phyloP scores from a whole-genome alignment of 768 basidiomycete species.

The Myochromella boudieri region DNA sequence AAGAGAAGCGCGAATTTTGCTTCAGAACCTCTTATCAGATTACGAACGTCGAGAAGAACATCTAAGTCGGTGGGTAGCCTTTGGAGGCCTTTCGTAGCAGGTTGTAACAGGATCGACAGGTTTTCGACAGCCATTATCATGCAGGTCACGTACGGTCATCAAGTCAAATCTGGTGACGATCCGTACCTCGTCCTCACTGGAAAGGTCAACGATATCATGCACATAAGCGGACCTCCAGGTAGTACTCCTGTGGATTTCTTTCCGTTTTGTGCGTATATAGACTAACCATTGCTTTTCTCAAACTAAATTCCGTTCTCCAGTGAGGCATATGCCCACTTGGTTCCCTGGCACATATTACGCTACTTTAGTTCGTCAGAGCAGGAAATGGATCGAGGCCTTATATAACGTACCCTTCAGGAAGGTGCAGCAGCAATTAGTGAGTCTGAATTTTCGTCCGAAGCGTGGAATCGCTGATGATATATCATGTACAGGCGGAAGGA shows the following conservation, averaged over 20 bases:
- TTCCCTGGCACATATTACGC: constrained; percentile 17
- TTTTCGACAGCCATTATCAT: constrained; percentile 18
- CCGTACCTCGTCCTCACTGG: constrained; percentile 12
- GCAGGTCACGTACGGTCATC: constrained; percentile 18
- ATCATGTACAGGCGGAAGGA: constrained; percentile 5
- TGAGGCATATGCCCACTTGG: constrained; percentile 16
- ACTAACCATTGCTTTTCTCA: too few relatives aligned
- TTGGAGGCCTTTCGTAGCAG: not conserved
- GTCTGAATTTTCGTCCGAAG: not conserved
- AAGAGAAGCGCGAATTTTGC: constrained; percentile 27
- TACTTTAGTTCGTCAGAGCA: constrained; percentile 1
- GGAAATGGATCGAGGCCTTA: not conserved
- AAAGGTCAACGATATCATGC: not conserved
- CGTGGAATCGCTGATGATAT: not conserved
- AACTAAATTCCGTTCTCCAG: not conserved
- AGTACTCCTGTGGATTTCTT: constrained; percentile 17
- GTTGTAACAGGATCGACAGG: constrained; percentile 1
- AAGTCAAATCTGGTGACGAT: constrained; percentile 14
- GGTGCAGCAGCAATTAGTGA: constrained; percentile 16
- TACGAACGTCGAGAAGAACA: constrained; percentile 23
- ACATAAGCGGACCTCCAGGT: constrained; percentile 10
- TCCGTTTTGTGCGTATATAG: constrained; percentile 16
- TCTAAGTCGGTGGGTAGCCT: constrained; percentile 24
- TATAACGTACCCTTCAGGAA: constrained; percentile 14
- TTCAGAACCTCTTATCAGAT: constrained; percentile 24